Base-by-base conservation (phyloP, 805 yeast species). In the Brettanomyces bruxellensis region DNA sequence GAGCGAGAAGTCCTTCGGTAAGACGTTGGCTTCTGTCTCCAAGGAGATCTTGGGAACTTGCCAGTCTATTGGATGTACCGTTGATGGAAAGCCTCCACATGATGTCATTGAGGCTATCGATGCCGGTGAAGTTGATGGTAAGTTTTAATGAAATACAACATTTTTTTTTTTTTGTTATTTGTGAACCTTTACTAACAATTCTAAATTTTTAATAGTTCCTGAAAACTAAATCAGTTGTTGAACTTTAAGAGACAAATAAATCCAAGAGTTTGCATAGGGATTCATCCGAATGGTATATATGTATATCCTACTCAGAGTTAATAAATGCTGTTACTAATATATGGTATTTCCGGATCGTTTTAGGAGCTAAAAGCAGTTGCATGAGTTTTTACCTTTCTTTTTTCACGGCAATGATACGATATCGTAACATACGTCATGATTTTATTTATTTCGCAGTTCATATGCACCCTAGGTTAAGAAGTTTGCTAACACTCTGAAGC, bases 41-140 rank as follows among this genome's bases (percentile, higher is more conserved):
- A 93, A 93, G 83, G 99, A 93, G 82, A 86, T 93, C 70, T 85
- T 93, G 71, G 99, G 99, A 75, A 93, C 99, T 73, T 97, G 98
- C 66, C 98, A 91, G 80, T 90, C 97, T 58, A 95, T 93, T 69
- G 99, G 99, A 68, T 90, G 96, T 79, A 90, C 97, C 78, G 97
- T 93, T 70, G 91, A 89, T 76, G 95, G 90, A 78, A 91, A 93
- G 83, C 91, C 91, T 83, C 96, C 99, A 64, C 98, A 93, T 73
- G 97, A 86, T 75, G 84, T 91, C 78, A 91, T 93, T 68, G 99
- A 90, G 64, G 96, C 91, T 73, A 93, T 93, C 73, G 82, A 91
- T 79, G 91, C 84, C 74, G 99, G 99, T 76, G 96, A 89, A 76
- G 83, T 93, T 70, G 98, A 91, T 72, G 73, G 67, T 63, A 59